These are phyloP conservation scores for Kodamaea alishanica DNA, from an alignment of 1,139 yeast species.

Conservation along the genomic window DNA sequence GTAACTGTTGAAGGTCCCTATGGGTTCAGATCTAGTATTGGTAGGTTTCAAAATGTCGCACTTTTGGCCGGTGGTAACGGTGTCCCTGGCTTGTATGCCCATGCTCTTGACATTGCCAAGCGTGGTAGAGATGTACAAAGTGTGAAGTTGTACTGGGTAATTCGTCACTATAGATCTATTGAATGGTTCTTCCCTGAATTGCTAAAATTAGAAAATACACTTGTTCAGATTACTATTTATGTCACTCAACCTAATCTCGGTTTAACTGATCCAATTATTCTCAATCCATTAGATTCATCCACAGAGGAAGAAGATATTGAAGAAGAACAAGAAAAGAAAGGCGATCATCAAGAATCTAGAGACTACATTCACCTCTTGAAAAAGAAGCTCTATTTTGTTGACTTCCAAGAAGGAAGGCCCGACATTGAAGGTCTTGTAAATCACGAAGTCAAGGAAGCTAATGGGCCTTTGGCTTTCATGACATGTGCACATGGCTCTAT, in stretches of 20 bases:
- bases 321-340: constrained; percentile 14
- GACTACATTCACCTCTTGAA: constrained; percentile 15
- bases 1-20: constrained; percentile 44
- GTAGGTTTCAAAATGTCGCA: constrained; percentile 51
- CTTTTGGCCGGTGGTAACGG: constrained; percentile 73
- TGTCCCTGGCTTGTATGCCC: constrained; percentile 49
- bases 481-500: constrained; percentile 42
- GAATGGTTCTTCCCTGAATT: constrained; percentile 31
- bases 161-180: constrained; percentile 38
- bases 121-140: constrained; percentile 6
- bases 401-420: constrained; percentile 48
- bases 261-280: constrained; percentile 16
- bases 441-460: constrained; percentile 32
- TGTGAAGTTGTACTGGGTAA: constrained; percentile 46
- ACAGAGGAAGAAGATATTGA: constrained; percentile 13
- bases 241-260: constrained; percentile 27
- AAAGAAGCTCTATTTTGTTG: constrained; percentile 31
- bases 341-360: constrained; percentile 11
- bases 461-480: constrained; percentile 35
- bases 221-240: constrained; percentile 33
- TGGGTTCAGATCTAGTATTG: constrained; percentile 31
- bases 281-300: constrained; percentile 8
- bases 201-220: constrained; percentile 24
- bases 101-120: constrained; percentile 27
- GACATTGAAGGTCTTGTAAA: constrained; percentile 33